Base-by-base conservation (phyloP, 108 stramenopile genomes). In the Mediolabrus comicus region DNA sequence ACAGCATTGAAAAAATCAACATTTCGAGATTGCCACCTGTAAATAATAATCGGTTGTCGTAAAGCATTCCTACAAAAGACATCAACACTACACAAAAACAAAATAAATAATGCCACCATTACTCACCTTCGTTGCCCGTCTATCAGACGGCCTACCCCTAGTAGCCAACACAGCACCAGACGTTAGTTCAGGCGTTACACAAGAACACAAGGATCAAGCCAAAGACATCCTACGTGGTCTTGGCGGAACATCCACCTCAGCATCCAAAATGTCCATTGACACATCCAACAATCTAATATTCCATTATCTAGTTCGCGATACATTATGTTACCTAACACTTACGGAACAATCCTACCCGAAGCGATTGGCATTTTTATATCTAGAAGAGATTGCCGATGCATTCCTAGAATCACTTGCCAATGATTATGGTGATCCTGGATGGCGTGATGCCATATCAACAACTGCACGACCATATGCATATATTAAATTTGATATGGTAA, bases 391-490 rank as follows among this genome's bases (percentile, higher is more conserved):
- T 11, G 83, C 86, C 43, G 87, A 92, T 71, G 72, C 81, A 13
- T 89, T 98, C 70, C 63, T 93, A 53, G 81, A 87, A 67, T 90
- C 93, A 32, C 64, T 98, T 39, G 76, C 88, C 17, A 69, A 83
- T 41, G 92, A 96, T 53, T 90, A 90, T 66, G 92, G 90, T 13
- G 87, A 86, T 57, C 74, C 76, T 12, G 85, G 85, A 68, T 76
- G 90, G 83, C 14, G 62, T 32, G 75, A 74, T 46, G 69, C 62
- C 16, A 79, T 98, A 10, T 87, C 89, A 46, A 90, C 91, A 27
- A 91, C 94, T 25, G 94, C 87, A 32, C 80, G 96, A 11, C 97
- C 95, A n/a, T 98, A 94, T 77, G 92, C 90, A 28, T 98, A 94
- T 74, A 96, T 98, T 36, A 80, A 87, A 72, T 90, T 87, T 56